These are phyloP conservation scores for Conticribra weissflogii DNA, from an alignment of 108 stramenopile genomes.

Conservation along the genomic window DNA sequence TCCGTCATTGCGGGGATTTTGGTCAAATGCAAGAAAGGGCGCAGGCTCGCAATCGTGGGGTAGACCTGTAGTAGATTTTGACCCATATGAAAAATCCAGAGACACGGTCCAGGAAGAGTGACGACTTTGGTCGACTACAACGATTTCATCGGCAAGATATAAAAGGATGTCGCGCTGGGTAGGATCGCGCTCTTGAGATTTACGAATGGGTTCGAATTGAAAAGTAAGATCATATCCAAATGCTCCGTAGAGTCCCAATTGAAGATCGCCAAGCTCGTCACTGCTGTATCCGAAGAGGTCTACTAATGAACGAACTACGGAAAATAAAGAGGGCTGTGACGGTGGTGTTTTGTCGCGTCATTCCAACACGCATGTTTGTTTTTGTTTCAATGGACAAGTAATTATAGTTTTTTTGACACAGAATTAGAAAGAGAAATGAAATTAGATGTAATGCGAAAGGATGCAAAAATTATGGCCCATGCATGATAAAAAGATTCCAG, in stretches of 20 bases:
- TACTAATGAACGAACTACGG: constrained; percentile 88
- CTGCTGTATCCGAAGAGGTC: constrained; percentile 83
- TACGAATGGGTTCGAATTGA: constrained; percentile 95
- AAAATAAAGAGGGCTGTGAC: constrained; percentile 92
- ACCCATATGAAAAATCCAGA: constrained; percentile 89
- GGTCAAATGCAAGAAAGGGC: constrained; percentile 62
- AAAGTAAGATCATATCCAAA: constrained; percentile 98
- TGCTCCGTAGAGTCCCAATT: constrained; percentile 95
- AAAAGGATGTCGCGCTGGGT: constrained; percentile 91
- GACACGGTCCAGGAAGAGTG: constrained; percentile 90
- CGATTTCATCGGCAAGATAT: constrained; percentile 92
- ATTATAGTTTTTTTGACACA: too few species aligned
- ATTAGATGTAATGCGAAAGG: background rate
- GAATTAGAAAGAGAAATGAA: background rate
- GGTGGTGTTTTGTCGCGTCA: constrained; percentile 20
- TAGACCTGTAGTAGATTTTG: constrained; percentile 83
- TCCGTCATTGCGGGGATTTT: constrained; percentile 44
- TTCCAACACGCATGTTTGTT: too few species aligned
- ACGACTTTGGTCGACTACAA: constrained; percentile 94
- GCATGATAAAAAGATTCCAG: constrained; percentile 3
- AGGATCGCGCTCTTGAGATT: constrained; percentile 81
- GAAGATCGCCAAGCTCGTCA: constrained; percentile 80
- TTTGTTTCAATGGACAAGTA: too few species aligned
- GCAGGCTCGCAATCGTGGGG: constrained; percentile 57
- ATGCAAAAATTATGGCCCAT: constrained; percentile 14